phyloP scores from a whole-genome alignment of 208 protist genomes.

The Leishmania mexicana region DNA sequence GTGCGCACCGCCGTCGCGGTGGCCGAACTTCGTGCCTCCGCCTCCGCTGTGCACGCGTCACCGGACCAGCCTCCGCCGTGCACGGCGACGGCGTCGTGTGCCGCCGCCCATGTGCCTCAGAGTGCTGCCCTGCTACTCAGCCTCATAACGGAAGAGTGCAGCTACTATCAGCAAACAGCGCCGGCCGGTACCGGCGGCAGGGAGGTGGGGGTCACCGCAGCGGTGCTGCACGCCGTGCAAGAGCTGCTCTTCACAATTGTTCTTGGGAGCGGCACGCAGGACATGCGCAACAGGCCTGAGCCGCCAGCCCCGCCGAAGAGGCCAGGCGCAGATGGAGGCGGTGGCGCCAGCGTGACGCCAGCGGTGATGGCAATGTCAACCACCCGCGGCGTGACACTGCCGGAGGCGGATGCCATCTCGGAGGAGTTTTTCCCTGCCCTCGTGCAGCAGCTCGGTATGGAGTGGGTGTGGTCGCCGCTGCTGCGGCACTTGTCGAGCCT shows the following conservation, averaged over 20 bases:
- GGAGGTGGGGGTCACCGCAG: background rate
- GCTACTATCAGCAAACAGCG: slow-evolving; percentile 18
- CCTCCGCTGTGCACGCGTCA: slow-evolving; percentile 11
- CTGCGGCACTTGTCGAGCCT: slow-evolving; percentile 50
- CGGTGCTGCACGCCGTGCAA: slow-evolving; percentile 53
- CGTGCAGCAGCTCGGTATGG: slow-evolving; percentile 75
- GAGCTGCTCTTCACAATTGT: slow-evolving; percentile 69
- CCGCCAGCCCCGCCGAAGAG: slow-evolving; percentile 8
- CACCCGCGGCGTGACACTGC: slow-evolving; percentile 43
- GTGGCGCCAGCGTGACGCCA: background rate
- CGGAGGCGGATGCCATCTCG: slow-evolving; percentile 65
- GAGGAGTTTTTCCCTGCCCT: slow-evolving; percentile 62
- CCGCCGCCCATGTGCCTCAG: slow-evolving; percentile 8
- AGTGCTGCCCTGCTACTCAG: slow-evolving; percentile 27
- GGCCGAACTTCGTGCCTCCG: slow-evolving; percentile 14
- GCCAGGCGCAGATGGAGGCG: background rate
- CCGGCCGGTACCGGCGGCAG: slow-evolving; percentile 6
- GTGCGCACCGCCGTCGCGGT: slow-evolving; percentile 20
- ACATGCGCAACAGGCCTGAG: slow-evolving; percentile 32
- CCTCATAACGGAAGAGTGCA: slow-evolving; percentile 23
- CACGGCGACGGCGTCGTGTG: background rate
- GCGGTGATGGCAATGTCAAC: slow-evolving; percentile 29
- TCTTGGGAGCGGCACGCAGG: slow-evolving; percentile 35
- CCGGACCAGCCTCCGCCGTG: background rate
- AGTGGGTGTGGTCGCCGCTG: slow-evolving; percentile 85